Evolutionary conservation across 2,329 filamentous ascomycete genomes (phyloP), one percentile per base, ranked within the genome.

Genomic region (Pseudopyricularia javanii): DNA sequence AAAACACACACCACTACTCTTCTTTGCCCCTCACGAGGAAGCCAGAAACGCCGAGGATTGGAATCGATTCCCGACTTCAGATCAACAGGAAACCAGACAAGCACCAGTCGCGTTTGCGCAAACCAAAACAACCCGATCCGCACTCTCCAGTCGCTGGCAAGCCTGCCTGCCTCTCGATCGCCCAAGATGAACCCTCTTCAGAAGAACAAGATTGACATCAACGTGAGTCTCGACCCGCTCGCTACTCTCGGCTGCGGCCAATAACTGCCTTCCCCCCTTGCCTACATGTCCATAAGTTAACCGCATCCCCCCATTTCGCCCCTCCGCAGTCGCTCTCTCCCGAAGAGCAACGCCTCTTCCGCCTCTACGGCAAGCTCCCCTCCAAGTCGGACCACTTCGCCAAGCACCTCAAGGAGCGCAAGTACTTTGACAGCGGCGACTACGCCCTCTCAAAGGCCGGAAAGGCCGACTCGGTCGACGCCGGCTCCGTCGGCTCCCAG

Each of bases 391-490:
- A 96, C 70, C 81, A 96, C 64, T 85, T 97, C 62, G 90, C 94
- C 76, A 97, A 97, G 77, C 95, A 97, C 68, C 82, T 97, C 67
- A 96, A 96, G 80, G 93, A 97, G 70, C 91, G 93, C 75, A 98
- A 95, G 75, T 96, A 95, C 75, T 96, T 96, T 71, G 90, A 96
- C 75, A 93, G 87, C 56, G 91, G 90, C 65, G 90, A 96, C 74
- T 96, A 95, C 64, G 91, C 91, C 65, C 87, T 95, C 73, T 91
- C 87, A 70, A 95, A 96, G 76, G 93, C 93, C 55, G 93, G 93
- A 71, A 97, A 97, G 74, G 90, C 89, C 68, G 88, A 91, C 64
- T 87, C 93, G 66, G 86, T 93, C 64, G 91, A 94, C 65, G 88
- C 95, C 56, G 95, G 91, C 65, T 86, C 86, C 64, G 88, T 98